Conservation (phyloP, 176 grass and related monocot species). For the Carex myosuroides region DNA sequence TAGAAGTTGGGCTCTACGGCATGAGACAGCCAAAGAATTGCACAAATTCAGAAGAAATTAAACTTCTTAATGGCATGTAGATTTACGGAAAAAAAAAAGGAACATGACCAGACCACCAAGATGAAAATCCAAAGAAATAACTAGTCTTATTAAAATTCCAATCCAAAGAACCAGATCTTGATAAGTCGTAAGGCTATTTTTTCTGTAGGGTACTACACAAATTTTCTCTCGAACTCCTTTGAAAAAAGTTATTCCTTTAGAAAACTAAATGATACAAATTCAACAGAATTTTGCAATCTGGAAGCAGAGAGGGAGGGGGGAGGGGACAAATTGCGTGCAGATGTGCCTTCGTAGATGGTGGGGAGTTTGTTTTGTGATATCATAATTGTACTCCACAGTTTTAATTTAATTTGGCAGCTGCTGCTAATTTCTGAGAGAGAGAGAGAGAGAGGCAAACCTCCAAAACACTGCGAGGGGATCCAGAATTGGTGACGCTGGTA, state of each 20-base stretch:
- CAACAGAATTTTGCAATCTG: not conserved
- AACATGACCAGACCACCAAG: not conserved
- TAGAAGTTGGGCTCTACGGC: not conserved
- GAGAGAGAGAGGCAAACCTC: conserved; percentile 30
- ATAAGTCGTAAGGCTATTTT: too few species aligned
- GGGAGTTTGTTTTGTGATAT: not conserved
- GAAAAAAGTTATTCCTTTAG: not conserved
- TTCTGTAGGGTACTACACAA: not conserved
- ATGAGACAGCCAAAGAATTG: not conserved
- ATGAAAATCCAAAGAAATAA: not conserved
- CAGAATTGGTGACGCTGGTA: conserved; percentile 36
- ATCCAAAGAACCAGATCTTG: not conserved
- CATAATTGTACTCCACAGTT: not conserved
- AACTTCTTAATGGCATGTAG: not conserved
- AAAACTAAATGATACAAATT: not conserved
- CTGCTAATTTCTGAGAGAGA: not conserved
- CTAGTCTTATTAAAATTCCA: not conserved
- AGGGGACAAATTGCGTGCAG: not conserved
- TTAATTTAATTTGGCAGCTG: not conserved
- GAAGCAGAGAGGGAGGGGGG: not conserved
- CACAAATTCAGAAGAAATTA: not conserved
- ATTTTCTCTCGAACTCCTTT: not conserved
- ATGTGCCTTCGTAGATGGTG: not conserved
- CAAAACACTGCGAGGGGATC: conserved; percentile 27
- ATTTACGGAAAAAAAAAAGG: not conserved